Conservation (phyloP, 805 yeast species). For the Wickerhamiella allomyrinae region DNA sequence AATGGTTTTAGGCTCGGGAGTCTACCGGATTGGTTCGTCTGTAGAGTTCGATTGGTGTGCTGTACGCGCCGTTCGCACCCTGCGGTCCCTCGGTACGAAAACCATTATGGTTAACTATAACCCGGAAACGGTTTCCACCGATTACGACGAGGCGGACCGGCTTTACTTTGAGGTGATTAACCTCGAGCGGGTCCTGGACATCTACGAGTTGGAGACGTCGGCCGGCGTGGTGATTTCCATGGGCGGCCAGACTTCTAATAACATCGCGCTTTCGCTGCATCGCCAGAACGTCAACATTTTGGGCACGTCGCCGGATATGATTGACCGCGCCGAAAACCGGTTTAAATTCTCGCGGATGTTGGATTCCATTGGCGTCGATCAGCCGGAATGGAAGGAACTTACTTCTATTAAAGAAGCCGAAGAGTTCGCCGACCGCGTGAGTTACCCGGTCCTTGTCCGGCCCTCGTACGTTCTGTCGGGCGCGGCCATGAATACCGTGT, state of each 20-base stretch:
- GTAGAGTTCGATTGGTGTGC: slow-evolving; percentile 99
- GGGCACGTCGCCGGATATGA: slow-evolving; percentile 97
- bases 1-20: slow-evolving; percentile 96
- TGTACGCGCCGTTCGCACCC: slow-evolving; percentile 87
- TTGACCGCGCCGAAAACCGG: slow-evolving; percentile 95
- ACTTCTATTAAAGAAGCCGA: slow-evolving; percentile 89
- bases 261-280: slow-evolving; percentile 83
- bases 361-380: slow-evolving; percentile 93
- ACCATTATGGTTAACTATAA: slow-evolving; percentile 96
- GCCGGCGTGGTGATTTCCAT: slow-evolving; percentile 87
- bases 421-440: slow-evolving; percentile 74
- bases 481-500: slow-evolving; percentile 98
- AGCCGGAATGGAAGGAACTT: slow-evolving; percentile 98
- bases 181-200: slow-evolving; percentile 86
- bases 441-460: slow-evolving; percentile 91
- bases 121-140: slow-evolving; percentile 98
- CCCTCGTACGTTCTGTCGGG: slow-evolving; percentile 96
- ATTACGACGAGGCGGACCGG: slow-evolving; percentile 95
- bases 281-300: slow-evolving; percentile 89
- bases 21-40: slow-evolving; percentile 95
- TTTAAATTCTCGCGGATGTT: slow-evolving; percentile 95
- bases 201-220: slow-evolving; percentile 81
- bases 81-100: slow-evolving; percentile 72
- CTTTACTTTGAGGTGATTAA: slow-evolving; percentile 91
- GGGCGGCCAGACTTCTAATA: slow-evolving; percentile 99